Evolutionary conservation across 768 basidiomycete species (phyloP), one percentile per base, ranked within the genome.

Genomic region (Tricholoma flavovirens): DNA sequence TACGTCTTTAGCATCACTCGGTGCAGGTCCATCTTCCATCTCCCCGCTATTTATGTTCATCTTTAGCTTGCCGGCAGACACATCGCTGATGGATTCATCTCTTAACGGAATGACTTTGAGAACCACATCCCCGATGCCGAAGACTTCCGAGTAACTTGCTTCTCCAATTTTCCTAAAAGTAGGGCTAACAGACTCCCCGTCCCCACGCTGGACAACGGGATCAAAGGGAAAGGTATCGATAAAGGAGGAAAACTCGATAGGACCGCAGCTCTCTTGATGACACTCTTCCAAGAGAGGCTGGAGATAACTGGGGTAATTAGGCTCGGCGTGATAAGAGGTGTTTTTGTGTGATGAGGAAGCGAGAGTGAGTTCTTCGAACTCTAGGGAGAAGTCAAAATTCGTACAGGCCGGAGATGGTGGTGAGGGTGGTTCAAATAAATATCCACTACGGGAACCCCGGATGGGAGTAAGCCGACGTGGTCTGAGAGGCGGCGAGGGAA

Each of bases 101-200:
- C 83, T 77, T 35, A 94, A 70, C 5, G 93, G 93, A 35, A 95
- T 84, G 45, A 97, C 79, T 74, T 95, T 96, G 60, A 95, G 77
- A n/a, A 95, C 93, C 32, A 95, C 83, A 60, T 89, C 83, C 2
- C 88, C 88, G 51, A 94, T 87, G 7, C 88, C 88, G 69, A 92
- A 99, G 26, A 99, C 97, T 66, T 99, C 97, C 0, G 93, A 96
- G 70, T 89, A 99, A 49, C 90, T 92, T 6, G 97, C 97, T 73
- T 99, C 97, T 40, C 96, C 96, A 46, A 98, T 86, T 71, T 99
- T 99, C 61, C 72, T 77, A 70, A 93, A 93, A 5, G 55, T 69
- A 21, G 69, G 57, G 32, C 58, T 71, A 60, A 35, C 49, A 9
- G 33, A 51, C 1, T 57, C 43, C 14, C 53, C 56, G 11, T 61